phyloP scores from a whole-genome alignment of 202 grass and related monocot genomes.

The Panicum virgatum region DNA sequence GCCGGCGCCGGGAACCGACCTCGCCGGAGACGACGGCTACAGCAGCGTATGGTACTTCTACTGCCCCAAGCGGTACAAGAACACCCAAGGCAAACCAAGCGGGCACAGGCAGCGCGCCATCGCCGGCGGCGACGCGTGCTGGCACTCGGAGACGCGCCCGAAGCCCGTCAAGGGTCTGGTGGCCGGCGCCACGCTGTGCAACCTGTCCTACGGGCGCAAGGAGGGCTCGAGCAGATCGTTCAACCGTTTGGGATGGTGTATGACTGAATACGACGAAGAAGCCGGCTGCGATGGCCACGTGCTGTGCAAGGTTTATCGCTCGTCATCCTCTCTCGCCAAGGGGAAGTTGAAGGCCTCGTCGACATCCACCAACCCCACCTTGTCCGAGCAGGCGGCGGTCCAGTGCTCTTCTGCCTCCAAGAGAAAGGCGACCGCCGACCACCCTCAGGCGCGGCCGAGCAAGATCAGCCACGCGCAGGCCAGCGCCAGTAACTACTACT shows the following conservation, averaged over 20 bases:
- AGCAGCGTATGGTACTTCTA: neutral
- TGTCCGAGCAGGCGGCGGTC: too few relatives aligned
- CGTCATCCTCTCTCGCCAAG: neutral
- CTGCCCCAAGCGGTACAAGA: neutral
- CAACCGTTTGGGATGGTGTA: neutral
- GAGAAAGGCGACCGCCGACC: neutral
- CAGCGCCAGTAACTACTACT: too few relatives aligned
- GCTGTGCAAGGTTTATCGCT: neutral
- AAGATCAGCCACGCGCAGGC: neutral
- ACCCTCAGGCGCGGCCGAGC: neutral
- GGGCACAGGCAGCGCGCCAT: neutral
- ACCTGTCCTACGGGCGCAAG: neutral
- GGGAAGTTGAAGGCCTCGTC: neutral
- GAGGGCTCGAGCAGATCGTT: neutral
- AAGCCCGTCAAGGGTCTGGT: neutral
- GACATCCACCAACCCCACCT: too few relatives aligned
- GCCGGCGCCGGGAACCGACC: neutral
- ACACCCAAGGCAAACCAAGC: neutral
- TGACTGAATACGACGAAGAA: neutral
- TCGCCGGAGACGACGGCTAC: neutral
- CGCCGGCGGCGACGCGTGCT: neutral
- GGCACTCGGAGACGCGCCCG: neutral
- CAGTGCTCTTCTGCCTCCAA: neutral
- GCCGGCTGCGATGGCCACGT: neutral
- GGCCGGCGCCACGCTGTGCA: neutral